phyloP scores from a whole-genome alignment of 2,329 filamentous ascomycete genomes.

The Aspergillus eucalypticola region DNA sequence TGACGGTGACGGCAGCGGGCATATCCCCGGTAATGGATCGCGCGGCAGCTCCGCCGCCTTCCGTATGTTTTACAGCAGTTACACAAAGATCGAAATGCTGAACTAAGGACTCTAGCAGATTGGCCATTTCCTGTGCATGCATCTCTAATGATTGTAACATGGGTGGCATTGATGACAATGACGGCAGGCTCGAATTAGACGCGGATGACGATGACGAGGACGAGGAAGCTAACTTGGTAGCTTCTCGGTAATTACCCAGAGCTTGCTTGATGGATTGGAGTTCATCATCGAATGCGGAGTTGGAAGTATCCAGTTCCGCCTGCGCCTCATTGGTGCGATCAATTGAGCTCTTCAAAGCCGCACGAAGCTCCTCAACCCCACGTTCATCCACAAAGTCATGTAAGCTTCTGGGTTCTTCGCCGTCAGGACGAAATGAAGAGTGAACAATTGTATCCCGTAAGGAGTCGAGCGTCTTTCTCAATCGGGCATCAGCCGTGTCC shows the following conservation, averaged over 20 bases:
- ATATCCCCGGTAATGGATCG: slow-evolving; percentile 66
- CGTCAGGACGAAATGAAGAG: slow-evolving; percentile 53
- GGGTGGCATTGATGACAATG: slow-evolving; percentile 49
- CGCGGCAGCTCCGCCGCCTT: slow-evolving; percentile 72
- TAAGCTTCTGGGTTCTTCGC: slow-evolving; percentile 55
- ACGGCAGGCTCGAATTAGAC: slow-evolving; percentile 36
- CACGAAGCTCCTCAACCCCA: slow-evolving; percentile 59
- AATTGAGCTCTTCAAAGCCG: slow-evolving; percentile 59
- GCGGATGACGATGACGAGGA: slow-evolving; percentile 36
- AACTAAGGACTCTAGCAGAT: slow-evolving; percentile 75
- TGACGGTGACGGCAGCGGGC: slow-evolving; percentile 51
- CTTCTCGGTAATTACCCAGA: slow-evolving; percentile 47
- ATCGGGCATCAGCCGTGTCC: slow-evolving; percentile 59
- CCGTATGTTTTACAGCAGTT: slow-evolving; percentile 85
- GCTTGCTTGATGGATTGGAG: slow-evolving; percentile 65
- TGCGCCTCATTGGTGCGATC: slow-evolving; percentile 64
- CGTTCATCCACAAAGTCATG: slow-evolving; percentile 68
- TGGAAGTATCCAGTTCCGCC: slow-evolving; percentile 54
- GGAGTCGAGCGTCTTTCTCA: slow-evolving; percentile 57
- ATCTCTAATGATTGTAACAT: slow-evolving; percentile 66
- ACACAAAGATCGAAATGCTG: slow-evolving; percentile 92
- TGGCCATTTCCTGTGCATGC: slow-evolving; percentile 80
- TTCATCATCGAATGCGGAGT: slow-evolving; percentile 71
- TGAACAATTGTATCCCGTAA: slow-evolving; percentile 62
- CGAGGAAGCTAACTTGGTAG: slow-evolving; percentile 41